Evolutionary conservation across 257 asterid species (phyloP).

Genomic region (Thymus quinquecostatus): DNA sequence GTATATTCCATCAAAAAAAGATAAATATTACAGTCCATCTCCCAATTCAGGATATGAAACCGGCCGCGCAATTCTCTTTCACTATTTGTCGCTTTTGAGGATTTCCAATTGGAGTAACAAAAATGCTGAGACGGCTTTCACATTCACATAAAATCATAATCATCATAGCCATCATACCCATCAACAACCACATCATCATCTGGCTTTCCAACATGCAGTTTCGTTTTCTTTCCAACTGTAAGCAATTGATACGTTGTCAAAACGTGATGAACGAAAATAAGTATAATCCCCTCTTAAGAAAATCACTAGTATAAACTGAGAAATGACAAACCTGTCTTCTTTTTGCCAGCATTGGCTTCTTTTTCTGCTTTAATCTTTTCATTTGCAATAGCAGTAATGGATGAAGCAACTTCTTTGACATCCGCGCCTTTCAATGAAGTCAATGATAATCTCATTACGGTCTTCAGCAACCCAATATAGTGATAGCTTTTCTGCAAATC

Average conservation of each 20-base stretch:
- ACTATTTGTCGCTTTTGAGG: conserved; percentile 25
- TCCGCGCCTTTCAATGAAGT: conserved; percentile 83
- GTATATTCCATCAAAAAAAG: neutral
- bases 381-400: conserved; percentile 91
- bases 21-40: conserved; percentile 36
- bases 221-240: conserved; percentile 89
- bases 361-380: conserved; percentile 96
- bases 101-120: conserved; percentile 18
- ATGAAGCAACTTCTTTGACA: conserved; percentile 89
- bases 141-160: conserved; percentile 85
- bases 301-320: neutral
- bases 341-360: conserved; percentile 88
- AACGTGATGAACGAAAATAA: neutral
- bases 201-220: conserved; percentile 65
- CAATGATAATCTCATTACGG: conserved; percentile 86
- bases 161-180: conserved; percentile 63
- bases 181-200: conserved; percentile 67
- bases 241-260: conserved; percentile 6
- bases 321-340: conserved; percentile 67
- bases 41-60: conserved; percentile 47
- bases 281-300: no score
- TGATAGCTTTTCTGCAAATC: conserved; percentile 85
- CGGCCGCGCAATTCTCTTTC: conserved; percentile 42
- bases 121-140: conserved; percentile 21
- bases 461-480: conserved; percentile 80